Evolutionary conservation across 1,139 yeast genomes (phyloP).

Genomic region (Pichia sp.): DNA sequence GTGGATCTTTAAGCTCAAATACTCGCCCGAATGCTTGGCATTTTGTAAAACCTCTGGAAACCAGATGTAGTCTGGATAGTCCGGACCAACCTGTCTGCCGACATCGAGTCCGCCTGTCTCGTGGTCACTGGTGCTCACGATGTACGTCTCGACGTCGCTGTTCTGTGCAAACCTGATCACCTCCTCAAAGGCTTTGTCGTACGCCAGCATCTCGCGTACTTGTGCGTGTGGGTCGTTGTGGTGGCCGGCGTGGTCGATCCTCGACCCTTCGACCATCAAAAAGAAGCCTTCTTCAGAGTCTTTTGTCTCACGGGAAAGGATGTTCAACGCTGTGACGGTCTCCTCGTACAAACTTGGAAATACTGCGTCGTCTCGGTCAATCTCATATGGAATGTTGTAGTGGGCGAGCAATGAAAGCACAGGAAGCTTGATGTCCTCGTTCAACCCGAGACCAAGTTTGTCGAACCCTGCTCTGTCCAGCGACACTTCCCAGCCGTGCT

Average conservation of each 20-base stretch:
- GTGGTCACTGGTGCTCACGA: slow-evolving; percentile 80
- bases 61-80: slow-evolving; percentile 71
- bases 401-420: slow-evolving; percentile 67
- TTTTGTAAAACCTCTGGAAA: slow-evolving; percentile 64
- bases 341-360: slow-evolving; percentile 77
- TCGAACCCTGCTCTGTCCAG: slow-evolving; percentile 57
- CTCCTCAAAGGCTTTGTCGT: slow-evolving; percentile 68
- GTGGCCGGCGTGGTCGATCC: slow-evolving; percentile 93
- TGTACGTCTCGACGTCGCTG: slow-evolving; percentile 65
- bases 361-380: slow-evolving; percentile 57
- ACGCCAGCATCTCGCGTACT: slow-evolving; percentile 71
- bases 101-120: slow-evolving; percentile 86
- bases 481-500: slow-evolving; percentile 64
- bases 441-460: slow-evolving; percentile 48
- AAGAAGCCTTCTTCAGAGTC: slow-evolving; percentile 77
- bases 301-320: slow-evolving; percentile 59
- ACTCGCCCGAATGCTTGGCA: slow-evolving; percentile 73
- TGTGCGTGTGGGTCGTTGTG: slow-evolving; percentile 87
- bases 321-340: slow-evolving; percentile 62
- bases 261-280: slow-evolving; percentile 76
- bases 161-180: slow-evolving; percentile 63
- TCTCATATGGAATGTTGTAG: slow-evolving; percentile 72
- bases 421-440: slow-evolving; percentile 54
- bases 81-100: slow-evolving; percentile 63
- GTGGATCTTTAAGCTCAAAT: slow-evolving; percentile 41